Evolutionary conservation across 164 flowering plant species (phyloP), one percentile per base, ranked within the genome.

Genomic region (Dillenia suffruticosa): DNA sequence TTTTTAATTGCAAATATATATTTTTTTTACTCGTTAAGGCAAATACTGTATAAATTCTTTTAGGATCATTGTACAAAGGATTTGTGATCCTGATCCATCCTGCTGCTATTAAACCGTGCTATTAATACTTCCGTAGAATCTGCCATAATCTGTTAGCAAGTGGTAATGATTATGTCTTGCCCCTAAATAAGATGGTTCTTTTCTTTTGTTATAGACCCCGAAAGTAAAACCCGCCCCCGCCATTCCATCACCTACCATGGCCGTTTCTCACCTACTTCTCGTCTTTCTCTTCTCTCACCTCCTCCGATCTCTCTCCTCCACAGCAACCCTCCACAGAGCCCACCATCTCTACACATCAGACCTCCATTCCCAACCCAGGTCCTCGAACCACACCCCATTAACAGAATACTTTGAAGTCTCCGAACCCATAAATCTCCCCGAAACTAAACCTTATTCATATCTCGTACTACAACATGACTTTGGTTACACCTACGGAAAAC

Each of bases 401-500:
- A 81, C 81, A 15, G 51, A 49, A 11, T 83, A 22, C 76, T 84
- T 89, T 58, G 77, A 86, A 70, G 92, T 89, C 3, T 74, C 87
- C 57, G 83, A 76, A 68, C 90, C 92, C 67, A 82, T 86, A 51
- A 16, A 70, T 57, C 17, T 46, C 22, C 88, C 90, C 60, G 54
- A 67, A 15, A 69, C 83, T 10, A 77, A 72, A 19, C 89, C 87
- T 2, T 85, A 88, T 51, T 76, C 84, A 7, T 52, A 61, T 48
- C 75, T 55, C 14, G 8, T 84, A 24, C 79, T 86, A 17, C 85
- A 75, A 15, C 91, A 87, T 51, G 83, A 82, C 54, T 89, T 87
- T 15, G 88, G 74, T 46, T 74, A 8, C 70, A 85, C 96, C 1
- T 86, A 85, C 46, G 77, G 79, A 0, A 72, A 75, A 17, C 78